Conservation (phyloP, 768 basidiomycete genomes). For the Tricholoma flavovirens region DNA sequence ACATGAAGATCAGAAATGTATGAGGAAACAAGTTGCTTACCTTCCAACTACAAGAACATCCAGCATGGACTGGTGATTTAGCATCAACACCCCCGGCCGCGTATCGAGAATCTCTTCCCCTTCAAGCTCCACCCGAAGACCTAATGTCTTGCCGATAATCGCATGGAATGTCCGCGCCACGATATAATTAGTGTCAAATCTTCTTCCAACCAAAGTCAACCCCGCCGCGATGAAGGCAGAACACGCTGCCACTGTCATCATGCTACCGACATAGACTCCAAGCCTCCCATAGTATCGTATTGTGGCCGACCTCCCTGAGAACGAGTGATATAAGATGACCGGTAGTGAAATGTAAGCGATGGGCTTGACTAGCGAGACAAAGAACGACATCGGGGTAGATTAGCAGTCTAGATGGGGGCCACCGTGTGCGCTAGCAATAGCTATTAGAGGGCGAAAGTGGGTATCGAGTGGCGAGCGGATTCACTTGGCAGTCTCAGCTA, state of each 20-base stretch:
- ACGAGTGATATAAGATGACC: conserved; percentile 53
- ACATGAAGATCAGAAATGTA: conserved; percentile 9
- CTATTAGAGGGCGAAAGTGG: neutral
- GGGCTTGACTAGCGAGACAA: conserved; percentile 57
- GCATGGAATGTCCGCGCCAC: conserved; percentile 82
- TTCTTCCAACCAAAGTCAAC: conserved; percentile 59
- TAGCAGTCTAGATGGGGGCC: conserved; percentile 11
- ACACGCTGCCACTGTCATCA: conserved; percentile 67
- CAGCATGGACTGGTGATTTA: conserved; percentile 92
- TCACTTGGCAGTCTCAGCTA: too few species aligned
- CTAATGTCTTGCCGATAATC: conserved; percentile 56
- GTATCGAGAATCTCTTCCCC: conserved; percentile 75
- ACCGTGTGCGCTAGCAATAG: neutral
- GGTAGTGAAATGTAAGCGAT: conserved; percentile 77
- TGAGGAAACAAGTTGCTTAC: conserved; percentile 37
- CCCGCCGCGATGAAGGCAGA: conserved; percentile 64
- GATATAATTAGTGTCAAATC: conserved; percentile 75
- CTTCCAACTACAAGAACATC: conserved; percentile 80
- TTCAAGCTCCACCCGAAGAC: conserved; percentile 71
- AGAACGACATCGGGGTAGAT: conserved; percentile 48
- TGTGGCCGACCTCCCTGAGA: conserved; percentile 48
- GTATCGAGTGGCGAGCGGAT: conserved; percentile 9
- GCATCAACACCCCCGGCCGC: conserved; percentile 72
- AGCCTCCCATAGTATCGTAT: conserved; percentile 70
- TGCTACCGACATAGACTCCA: conserved; percentile 64